Evolutionary conservation across 495 filamentous ascomycete genomes (phyloP).

Genomic region (Amniculicola lignicola): DNA sequence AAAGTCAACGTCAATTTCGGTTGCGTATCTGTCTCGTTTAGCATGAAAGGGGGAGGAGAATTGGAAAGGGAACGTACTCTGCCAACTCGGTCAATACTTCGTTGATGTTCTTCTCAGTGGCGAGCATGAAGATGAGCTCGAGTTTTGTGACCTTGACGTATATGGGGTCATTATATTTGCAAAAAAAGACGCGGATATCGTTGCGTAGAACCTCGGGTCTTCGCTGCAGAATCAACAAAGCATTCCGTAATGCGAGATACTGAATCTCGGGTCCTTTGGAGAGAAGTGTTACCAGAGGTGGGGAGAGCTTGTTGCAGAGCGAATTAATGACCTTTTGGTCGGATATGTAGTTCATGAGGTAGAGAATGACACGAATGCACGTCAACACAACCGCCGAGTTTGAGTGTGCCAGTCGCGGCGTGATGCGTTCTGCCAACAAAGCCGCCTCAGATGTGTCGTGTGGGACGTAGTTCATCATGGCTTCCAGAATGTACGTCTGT

Average conservation of each 20-base stretch:
- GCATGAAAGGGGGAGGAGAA: neutral
- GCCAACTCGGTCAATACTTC: constrained; percentile 91
- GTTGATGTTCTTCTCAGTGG: constrained; percentile 91
- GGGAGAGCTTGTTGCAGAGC: constrained; percentile 89
- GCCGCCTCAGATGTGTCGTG: constrained; percentile 84
- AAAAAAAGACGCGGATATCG: constrained; percentile 98
- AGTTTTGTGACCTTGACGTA: constrained; percentile 99
- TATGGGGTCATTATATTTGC: constrained; percentile 99
- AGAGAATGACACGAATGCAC: constrained; percentile 91
- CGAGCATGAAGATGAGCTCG: constrained; percentile 98
- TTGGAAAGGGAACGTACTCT: constrained; percentile 57
- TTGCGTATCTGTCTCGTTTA: constrained; percentile 65
- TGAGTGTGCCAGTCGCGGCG: constrained; percentile 88
- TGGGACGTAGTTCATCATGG: constrained; percentile 96
- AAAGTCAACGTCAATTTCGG: constrained; percentile 98
- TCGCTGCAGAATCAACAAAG: constrained; percentile 87
- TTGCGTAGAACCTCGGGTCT: constrained; percentile 91
- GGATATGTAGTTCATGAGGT: constrained; percentile 98
- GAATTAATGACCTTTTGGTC: constrained; percentile 87
- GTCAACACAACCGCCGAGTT: constrained; percentile 97
- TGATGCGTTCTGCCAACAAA: constrained; percentile 87
- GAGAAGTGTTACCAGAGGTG: constrained; percentile 89
- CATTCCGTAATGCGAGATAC: constrained; percentile 92
- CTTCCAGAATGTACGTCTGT: constrained; percentile 97
- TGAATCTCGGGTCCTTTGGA: constrained; percentile 97